These are phyloP conservation scores for Lachnellula arida DNA, from an alignment of 2,329 filamentous ascomycete genomes.

Conservation along the genomic window DNA sequence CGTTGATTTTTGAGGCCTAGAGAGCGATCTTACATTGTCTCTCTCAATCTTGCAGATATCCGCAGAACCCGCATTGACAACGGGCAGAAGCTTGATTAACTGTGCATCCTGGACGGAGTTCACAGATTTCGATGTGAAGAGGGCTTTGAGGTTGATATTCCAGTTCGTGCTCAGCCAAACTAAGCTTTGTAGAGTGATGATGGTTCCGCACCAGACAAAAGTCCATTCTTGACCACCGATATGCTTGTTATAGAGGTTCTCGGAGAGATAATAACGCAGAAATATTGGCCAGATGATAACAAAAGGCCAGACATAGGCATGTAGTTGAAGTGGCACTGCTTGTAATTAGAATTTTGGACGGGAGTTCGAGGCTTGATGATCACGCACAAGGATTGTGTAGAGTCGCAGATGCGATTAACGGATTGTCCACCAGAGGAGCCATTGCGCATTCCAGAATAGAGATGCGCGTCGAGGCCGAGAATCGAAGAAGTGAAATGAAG, in stretches of 20 bases:
- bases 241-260: conserved; percentile 82
- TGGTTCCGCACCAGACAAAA: conserved; percentile 86
- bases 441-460: conserved; percentile 38
- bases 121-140: conserved; percentile 74
- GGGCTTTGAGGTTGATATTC: conserved; percentile 81
- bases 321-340: conserved; percentile 64
- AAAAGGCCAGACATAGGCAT: conserved; percentile 92
- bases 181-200: conserved; percentile 82
- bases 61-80: conserved; percentile 80
- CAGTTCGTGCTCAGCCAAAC: conserved; percentile 96
- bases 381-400: conserved; percentile 68
- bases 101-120: conserved; percentile 67
- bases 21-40: conserved; percentile 54
- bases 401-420: conserved; percentile 82
- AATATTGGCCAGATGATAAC: conserved; percentile 88
- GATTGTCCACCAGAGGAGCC: conserved; percentile 83
- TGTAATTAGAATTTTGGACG: conserved; percentile 10
- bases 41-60: conserved; percentile 81
- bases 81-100: conserved; percentile 88
- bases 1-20: not conserved
- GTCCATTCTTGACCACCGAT: conserved; percentile 97
- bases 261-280: conserved; percentile 77
- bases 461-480: conserved; percentile 16
- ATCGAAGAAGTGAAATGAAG: not conserved
- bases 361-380: not conserved